A percentile compares a stretch with the other conserved stretches of the same genome.
Evolutionary conservation across 306 rosid genomes (phyloP).

Genomic region (Dicorynia guianensis): DNA sequence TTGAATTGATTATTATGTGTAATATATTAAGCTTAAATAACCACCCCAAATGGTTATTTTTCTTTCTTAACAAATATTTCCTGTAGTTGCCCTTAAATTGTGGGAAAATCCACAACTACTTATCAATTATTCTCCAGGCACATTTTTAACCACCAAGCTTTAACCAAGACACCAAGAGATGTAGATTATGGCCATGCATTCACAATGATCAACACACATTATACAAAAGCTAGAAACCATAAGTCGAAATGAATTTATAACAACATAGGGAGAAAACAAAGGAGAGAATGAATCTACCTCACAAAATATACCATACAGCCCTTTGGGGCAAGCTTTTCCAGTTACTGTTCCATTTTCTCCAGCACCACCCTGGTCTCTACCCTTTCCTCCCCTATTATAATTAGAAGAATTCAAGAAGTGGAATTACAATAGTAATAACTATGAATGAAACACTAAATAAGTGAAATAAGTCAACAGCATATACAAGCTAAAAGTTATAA

Average conservation of each 20-base stretch:
- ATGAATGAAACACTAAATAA: not conserved
- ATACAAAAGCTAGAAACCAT: constrained; percentile 8
- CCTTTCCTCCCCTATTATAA: constrained; percentile 81
- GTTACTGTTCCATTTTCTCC: constrained; percentile 91
- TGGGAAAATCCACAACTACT: not conserved
- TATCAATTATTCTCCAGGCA: not conserved
- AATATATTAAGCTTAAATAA: no score
- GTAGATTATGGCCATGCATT: not conserved
- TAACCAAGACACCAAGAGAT: constrained; percentile 9
- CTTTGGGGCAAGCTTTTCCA: constrained; percentile 86
- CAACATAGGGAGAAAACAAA: not conserved
- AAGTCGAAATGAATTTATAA: constrained; percentile 16
- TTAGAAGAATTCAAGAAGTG: constrained; percentile 24
- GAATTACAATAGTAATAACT: constrained; percentile 10
- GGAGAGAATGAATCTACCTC: constrained; percentile 55
- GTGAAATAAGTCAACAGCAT: no score
- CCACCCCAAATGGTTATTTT: no score
- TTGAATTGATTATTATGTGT: no score
- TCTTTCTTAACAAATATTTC: no score
- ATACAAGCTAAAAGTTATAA: no score
- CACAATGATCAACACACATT: constrained; percentile 10
- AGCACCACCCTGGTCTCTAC: constrained; percentile 62
- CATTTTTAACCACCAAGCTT: constrained; percentile 17
- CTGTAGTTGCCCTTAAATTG: not conserved
- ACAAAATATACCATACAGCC: constrained; percentile 91